Conservation (phyloP, 1,284 basidiomycete species). For the Flammula alnicola region DNA sequence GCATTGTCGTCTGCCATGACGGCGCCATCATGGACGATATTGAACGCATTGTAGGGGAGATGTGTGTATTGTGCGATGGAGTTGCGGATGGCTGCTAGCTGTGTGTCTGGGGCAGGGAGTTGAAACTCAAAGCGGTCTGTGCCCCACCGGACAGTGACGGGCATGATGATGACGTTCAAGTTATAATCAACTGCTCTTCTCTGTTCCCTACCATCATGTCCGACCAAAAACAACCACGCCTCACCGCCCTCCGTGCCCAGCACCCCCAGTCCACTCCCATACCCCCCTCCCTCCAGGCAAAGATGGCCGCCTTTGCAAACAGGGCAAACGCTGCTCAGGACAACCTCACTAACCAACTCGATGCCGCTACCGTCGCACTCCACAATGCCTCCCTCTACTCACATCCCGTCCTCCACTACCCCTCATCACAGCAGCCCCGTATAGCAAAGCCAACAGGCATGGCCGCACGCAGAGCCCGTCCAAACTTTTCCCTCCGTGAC, state of each 20-base stretch:
- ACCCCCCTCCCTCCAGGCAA: slow-evolving; percentile 89
- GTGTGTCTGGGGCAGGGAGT: slow-evolving; percentile 58
- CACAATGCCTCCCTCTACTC: slow-evolving; percentile 37
- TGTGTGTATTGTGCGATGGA: slow-evolving; percentile 68
- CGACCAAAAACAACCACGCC: slow-evolving; percentile 32
- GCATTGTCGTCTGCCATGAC: slow-evolving; percentile 79
- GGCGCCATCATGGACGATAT: slow-evolving; percentile 78
- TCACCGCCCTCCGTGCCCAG: slow-evolving; percentile 47
- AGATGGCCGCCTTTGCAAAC: slow-evolving; percentile 82
- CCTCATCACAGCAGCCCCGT: slow-evolving; percentile 19
- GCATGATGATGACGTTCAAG: slow-evolving; percentile 27
- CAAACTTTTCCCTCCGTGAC: slow-evolving; percentile 66
- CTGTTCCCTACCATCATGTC: slow-evolving; percentile 27
- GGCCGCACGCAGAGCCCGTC: slow-evolving; percentile 58
- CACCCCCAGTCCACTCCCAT: slow-evolving; percentile 65
- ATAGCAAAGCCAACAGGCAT: slow-evolving; percentile 40
- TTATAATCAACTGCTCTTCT: too few species aligned
- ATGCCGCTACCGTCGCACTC: slow-evolving; percentile 45
- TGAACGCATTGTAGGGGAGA: slow-evolving; percentile 66
- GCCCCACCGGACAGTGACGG: slow-evolving; percentile 34
- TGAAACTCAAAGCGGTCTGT: slow-evolving; percentile 53
- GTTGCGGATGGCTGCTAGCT: slow-evolving; percentile 56
- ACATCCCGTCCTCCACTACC: slow-evolving; percentile 33
- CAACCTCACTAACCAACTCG: slow-evolving; percentile 33
- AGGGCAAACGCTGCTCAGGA: slow-evolving; percentile 36